Percentiles rank a stretch among this genome's conserved stretches.
These are phyloP conservation scores for Nigrograna mackinnonii DNA, from an alignment of 2,329 filamentous ascomycete genomes.

Conservation along the genomic window DNA sequence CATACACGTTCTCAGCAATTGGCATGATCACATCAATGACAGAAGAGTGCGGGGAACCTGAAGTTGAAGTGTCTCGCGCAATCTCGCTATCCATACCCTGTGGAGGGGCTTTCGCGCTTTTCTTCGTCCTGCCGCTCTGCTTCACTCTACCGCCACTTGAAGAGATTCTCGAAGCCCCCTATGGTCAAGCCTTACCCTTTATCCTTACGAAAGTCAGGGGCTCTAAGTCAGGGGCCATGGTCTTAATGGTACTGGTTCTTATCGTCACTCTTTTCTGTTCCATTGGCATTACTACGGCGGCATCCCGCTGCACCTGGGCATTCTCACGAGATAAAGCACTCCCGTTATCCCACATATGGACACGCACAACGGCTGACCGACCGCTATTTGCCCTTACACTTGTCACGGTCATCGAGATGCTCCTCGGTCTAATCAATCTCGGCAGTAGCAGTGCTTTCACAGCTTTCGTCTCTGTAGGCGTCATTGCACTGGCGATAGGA, in stretches of 20 bases:
- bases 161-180: conserved; percentile 50
- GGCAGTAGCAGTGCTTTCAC: conserved; percentile 53
- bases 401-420: conserved; percentile 51
- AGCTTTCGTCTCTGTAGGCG: conserved; percentile 58
- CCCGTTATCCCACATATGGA: conserved; percentile 44
- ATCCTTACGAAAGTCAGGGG: conserved; percentile 57
- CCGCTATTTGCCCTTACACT: conserved; percentile 49
- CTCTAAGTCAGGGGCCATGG: conserved; percentile 50
- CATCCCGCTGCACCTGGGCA: conserved; percentile 52
- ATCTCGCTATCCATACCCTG: conserved; percentile 58
- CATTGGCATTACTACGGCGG: conserved; percentile 57
- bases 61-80: conserved; percentile 56
- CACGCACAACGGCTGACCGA: conserved; percentile 6
- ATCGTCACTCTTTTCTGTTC: conserved; percentile 57
- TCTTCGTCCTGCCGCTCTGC: conserved; percentile 61
- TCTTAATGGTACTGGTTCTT: conserved; percentile 54
- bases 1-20: conserved; percentile 7
- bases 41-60: conserved; percentile 29
- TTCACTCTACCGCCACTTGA: conserved; percentile 52
- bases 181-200: conserved; percentile 54
- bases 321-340: conserved; percentile 51
- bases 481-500: conserved; percentile 59
- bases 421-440: conserved; percentile 55
- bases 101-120: conserved; percentile 57
- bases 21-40: conserved; percentile 11